A percentile compares a stretch with the other conserved stretches of the same genome.
Conservation (phyloP, 495 filamentous ascomycete genomes). For the Tuber borchii region DNA sequence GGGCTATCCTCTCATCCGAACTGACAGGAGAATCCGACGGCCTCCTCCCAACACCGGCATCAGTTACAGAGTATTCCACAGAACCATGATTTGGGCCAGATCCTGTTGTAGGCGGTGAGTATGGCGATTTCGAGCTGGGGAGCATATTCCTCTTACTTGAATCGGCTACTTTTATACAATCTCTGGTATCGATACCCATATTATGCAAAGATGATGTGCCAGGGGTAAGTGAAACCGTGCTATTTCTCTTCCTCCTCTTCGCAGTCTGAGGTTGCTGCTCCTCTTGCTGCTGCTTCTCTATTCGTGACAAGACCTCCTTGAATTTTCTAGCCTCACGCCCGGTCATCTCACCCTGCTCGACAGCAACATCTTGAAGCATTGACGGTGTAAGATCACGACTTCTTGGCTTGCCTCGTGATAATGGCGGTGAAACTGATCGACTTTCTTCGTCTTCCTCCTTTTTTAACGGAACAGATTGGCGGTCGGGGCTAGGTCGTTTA, state of each 20-base stretch:
- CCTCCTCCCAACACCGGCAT: conserved; percentile 33
- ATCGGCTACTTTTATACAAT: conserved; percentile 30
- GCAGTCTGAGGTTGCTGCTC: conserved; percentile 28
- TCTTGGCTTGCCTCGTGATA: conserved; percentile 34
- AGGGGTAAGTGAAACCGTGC: conserved; percentile 28
- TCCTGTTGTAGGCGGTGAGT: conserved; percentile 22
- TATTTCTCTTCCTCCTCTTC: conserved; percentile 38
- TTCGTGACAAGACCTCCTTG: conserved; percentile 38
- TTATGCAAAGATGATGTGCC: conserved; percentile 11
- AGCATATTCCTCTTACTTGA: conserved; percentile 21
- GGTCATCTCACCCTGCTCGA: conserved; percentile 37
- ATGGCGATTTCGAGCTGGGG: conserved; percentile 14
- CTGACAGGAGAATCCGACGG: conserved; percentile 24
- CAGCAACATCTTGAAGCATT: conserved; percentile 28
- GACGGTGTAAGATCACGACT: conserved; percentile 40
- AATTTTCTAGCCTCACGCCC: conserved; percentile 38
- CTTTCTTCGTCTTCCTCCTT: conserved; percentile 49
- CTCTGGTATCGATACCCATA: conserved; percentile 18
- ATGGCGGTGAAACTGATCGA: conserved; percentile 30
- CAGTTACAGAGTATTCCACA: conserved; percentile 29
- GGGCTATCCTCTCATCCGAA: conserved; percentile 18
- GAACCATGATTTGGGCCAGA: conserved; percentile 12
- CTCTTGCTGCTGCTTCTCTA: conserved; percentile 39
- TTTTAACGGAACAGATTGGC: conserved; percentile 9
- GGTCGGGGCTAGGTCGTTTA: conserved; percentile 30